These are phyloP conservation scores for Psidium guajava DNA, from an alignment of 345 rosid genomes.

Conservation along the genomic window DNA sequence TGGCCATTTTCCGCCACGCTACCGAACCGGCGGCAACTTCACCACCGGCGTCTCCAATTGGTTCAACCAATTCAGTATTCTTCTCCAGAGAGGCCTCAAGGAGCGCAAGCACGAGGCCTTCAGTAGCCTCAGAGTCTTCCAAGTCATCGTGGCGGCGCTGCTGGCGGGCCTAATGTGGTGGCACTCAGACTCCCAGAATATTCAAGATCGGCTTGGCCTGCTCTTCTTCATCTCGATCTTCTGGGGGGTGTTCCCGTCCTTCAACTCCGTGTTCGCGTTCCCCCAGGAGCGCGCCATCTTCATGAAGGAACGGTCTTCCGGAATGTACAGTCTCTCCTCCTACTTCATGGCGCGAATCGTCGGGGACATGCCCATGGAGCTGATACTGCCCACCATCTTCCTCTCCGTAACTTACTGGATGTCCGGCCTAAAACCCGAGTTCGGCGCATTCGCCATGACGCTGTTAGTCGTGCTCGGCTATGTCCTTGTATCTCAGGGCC, in stretches of 20 bases:
- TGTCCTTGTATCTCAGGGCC: slow-evolving; percentile 83
- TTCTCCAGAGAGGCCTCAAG: slow-evolving; percentile 73
- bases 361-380: slow-evolving; percentile 88
- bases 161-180: slow-evolving; percentile 88
- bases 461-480: slow-evolving; percentile 53
- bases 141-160: slow-evolving; percentile 57
- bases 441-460: slow-evolving; percentile 37
- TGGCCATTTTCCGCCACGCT: slow-evolving; percentile 2
- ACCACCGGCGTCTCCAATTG: slow-evolving; percentile 20
- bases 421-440: slow-evolving; percentile 57
- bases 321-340: slow-evolving; percentile 84
- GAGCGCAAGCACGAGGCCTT: slow-evolving; percentile 81
- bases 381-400: slow-evolving; percentile 69
- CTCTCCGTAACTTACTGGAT: slow-evolving; percentile 68
- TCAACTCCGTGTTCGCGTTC: slow-evolving; percentile 70
- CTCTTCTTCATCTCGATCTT: slow-evolving; percentile 79
- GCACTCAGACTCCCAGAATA: slow-evolving; percentile 60
- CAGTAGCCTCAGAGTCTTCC: slow-evolving; percentile 60
- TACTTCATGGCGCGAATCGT: slow-evolving; percentile 83
- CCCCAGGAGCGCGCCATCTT: slow-evolving; percentile 87
- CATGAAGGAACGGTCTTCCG: slow-evolving; percentile 65
- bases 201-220: slow-evolving; percentile 83
- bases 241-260: slow-evolving; percentile 95
- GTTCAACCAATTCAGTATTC: slow-evolving; percentile 67
- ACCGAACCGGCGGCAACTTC: neutral